phyloP scores from a whole-genome alignment of 2,329 filamentous ascomycete genomes.

The Exserohilum turcica region DNA sequence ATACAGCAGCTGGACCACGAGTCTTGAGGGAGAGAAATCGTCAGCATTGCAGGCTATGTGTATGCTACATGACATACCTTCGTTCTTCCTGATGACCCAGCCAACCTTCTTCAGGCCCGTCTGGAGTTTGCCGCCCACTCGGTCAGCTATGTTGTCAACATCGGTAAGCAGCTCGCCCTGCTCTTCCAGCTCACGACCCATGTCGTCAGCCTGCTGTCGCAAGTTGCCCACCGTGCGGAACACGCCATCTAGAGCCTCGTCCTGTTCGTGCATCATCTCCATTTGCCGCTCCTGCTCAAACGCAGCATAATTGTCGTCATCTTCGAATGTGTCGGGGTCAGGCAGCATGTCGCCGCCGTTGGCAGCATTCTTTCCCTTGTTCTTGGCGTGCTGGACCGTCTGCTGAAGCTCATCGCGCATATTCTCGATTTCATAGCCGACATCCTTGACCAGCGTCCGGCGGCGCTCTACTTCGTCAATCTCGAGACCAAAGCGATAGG shows the following conservation, averaged over 20 bases:
- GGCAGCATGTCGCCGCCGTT: conserved; percentile 59
- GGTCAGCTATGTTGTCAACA: conserved; percentile 81
- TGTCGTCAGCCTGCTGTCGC: conserved; percentile 87
- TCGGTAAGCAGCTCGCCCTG: conserved; percentile 87
- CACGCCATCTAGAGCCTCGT: conserved; percentile 88
- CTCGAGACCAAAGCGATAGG: conserved; percentile 84
- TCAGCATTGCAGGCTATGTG: conserved; percentile 1
- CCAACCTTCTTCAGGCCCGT: conserved; percentile 85
- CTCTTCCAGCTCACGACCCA: conserved; percentile 96
- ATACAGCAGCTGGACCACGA: conserved; percentile 88
- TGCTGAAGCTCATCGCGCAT: conserved; percentile 83
- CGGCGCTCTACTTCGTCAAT: conserved; percentile 80
- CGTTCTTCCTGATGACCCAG: conserved; percentile 84
- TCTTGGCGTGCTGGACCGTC: conserved; percentile 54
- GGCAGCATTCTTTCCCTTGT: conserved; percentile 45
- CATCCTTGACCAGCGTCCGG: conserved; percentile 81
- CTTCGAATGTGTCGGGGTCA: conserved; percentile 64
- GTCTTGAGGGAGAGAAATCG: conserved; percentile 55
- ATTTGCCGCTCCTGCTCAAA: conserved; percentile 92
- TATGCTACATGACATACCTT: conserved; percentile 62
- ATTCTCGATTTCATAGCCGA: conserved; percentile 84
- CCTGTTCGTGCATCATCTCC: conserved; percentile 93
- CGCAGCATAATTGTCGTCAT: conserved; percentile 69
- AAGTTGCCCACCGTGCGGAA: conserved; percentile 92
- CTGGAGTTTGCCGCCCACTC: conserved; percentile 83